These are phyloP conservation scores for Zasmidium citrigriseum DNA, from an alignment of 2,329 filamentous ascomycete genomes.

Conservation along the genomic window DNA sequence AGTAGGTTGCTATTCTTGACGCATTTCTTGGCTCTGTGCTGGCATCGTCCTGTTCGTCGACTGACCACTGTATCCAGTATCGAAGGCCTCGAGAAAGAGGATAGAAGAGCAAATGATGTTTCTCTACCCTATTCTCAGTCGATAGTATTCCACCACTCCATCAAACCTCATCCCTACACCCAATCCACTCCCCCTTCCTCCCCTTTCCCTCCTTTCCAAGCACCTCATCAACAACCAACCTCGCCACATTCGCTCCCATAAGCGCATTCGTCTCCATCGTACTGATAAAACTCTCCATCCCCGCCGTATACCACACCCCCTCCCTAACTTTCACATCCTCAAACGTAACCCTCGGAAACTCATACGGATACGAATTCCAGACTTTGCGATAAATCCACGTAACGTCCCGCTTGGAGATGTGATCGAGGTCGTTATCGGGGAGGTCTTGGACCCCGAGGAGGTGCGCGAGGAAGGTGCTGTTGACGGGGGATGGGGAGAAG, in stretches of 20 bases:
- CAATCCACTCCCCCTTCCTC: too few species aligned
- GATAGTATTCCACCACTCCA: too few species aligned
- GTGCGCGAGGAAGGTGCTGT: conserved; percentile 47
- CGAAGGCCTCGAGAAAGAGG: too few species aligned
- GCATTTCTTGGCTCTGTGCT: too few species aligned
- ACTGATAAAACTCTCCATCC: conserved; percentile 90
- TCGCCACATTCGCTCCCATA: conserved; percentile 84
- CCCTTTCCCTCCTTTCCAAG: background rate
- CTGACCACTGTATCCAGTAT: too few species aligned
- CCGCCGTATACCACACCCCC: conserved; percentile 66
- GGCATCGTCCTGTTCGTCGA: too few species aligned
- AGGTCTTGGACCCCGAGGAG: conserved; percentile 44
- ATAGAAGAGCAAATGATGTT: too few species aligned
- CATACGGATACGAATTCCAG: conserved; percentile 84
- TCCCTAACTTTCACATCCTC: conserved; percentile 72
- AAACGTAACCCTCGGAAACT: conserved; percentile 83
- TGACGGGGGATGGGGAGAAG: conserved; percentile 58
- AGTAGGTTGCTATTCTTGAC: too few species aligned
- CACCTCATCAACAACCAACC: conserved; percentile 60
- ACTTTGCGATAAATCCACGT: conserved; percentile 76
- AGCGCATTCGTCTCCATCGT: conserved; percentile 96
- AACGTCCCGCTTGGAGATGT: conserved; percentile 49
- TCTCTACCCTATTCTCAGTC: too few species aligned
- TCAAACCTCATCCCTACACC: too few species aligned
- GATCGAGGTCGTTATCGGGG: conserved; percentile 24